These are phyloP conservation scores for Talaromyces sp. DNA, from an alignment of 2,329 filamentous ascomycete species.

Conservation along the genomic window DNA sequence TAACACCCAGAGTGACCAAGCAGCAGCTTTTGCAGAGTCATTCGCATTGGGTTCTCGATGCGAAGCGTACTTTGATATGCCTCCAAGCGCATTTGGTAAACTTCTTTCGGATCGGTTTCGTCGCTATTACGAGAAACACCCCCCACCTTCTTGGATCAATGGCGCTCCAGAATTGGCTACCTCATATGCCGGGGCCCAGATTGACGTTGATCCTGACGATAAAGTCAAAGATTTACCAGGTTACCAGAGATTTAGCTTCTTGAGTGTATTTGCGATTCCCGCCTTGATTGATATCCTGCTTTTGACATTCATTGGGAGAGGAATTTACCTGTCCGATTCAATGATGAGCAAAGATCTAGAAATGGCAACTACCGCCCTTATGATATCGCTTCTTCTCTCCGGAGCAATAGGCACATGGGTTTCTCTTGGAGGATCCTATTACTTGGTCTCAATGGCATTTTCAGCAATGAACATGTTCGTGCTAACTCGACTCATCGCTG, in stretches of 20 bases:
- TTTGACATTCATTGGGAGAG: slow-evolving; percentile 55
- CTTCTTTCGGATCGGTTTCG: slow-evolving; percentile 38
- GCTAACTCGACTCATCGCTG: slow-evolving; percentile 48
- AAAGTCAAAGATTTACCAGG: slow-evolving; percentile 40
- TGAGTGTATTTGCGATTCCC: slow-evolving; percentile 59
- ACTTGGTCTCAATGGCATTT: slow-evolving; percentile 54
- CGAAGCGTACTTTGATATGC: slow-evolving; percentile 57
- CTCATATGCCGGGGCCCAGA: slow-evolving; percentile 48
- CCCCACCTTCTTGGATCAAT: slow-evolving; percentile 48
- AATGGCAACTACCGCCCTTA: slow-evolving; percentile 53
- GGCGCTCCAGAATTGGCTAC: slow-evolving; percentile 47
- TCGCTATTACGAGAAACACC: slow-evolving; percentile 40
- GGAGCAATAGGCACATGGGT: slow-evolving; percentile 61
- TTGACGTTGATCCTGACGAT: slow-evolving; percentile 47
- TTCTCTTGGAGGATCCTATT: slow-evolving; percentile 58
- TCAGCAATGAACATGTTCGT: slow-evolving; percentile 53
- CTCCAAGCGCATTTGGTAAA: slow-evolving; percentile 45
- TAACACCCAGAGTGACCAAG: slow-evolving; percentile 57
- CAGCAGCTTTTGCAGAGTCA: slow-evolving; percentile 59
- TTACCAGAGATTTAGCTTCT: slow-evolving; percentile 51
- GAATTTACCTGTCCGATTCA: slow-evolving; percentile 55
- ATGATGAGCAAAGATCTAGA: slow-evolving; percentile 49
- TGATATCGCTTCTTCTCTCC: slow-evolving; percentile 55
- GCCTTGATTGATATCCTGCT: slow-evolving; percentile 58
- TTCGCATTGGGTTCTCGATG: slow-evolving; percentile 61